phyloP scores from a whole-genome alignment of 768 basidiomycete genomes.

The Amanita polypyramis region DNA sequence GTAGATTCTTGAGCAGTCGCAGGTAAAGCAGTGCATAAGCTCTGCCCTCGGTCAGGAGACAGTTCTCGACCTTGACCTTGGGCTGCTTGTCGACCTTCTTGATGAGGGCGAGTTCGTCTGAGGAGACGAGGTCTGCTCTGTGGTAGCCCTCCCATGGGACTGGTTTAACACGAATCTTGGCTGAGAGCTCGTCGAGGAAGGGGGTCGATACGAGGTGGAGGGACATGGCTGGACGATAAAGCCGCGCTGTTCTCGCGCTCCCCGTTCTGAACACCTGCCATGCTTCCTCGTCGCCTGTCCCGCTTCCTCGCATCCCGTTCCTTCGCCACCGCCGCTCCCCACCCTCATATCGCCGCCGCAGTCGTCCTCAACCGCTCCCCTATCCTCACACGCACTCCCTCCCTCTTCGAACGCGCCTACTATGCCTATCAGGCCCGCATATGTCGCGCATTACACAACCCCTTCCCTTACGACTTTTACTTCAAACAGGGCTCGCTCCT shows the following conservation, averaged over 20 bases:
- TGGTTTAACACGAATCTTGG: constrained; percentile 82
- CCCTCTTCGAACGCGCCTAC: constrained; percentile 69
- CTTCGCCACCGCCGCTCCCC: background rate
- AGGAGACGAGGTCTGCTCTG: constrained; percentile 81
- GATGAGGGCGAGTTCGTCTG: constrained; percentile 77
- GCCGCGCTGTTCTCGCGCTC: background rate
- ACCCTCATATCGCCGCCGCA: constrained; percentile 35
- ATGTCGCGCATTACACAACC: constrained; percentile 77
- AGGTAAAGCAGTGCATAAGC: constrained; percentile 86
- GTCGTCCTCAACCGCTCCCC: constrained; percentile 74
- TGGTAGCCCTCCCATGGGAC: constrained; percentile 96
- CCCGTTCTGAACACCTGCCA: too few species aligned
- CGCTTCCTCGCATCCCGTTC: too few species aligned
- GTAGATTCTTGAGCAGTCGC: constrained; percentile 74
- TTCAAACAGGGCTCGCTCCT: constrained; percentile 87
- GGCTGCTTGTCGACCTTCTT: constrained; percentile 86
- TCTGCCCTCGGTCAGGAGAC: constrained; percentile 73
- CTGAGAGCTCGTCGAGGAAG: constrained; percentile 79
- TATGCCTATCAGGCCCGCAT: constrained; percentile 78
- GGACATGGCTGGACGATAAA: constrained; percentile 37
- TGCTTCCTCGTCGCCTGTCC: background rate
- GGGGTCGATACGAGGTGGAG: constrained; percentile 69
- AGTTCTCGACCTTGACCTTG: constrained; percentile 59
- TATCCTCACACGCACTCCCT: constrained; percentile 59
- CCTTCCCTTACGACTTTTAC: constrained; percentile 84